Percentiles rank a stretch among this genome's conserved stretches.
These are phyloP conservation scores for Ophiostoma pallidulum DNA, from an alignment of 2,329 filamentous ascomycete species.

Conservation along the genomic window DNA sequence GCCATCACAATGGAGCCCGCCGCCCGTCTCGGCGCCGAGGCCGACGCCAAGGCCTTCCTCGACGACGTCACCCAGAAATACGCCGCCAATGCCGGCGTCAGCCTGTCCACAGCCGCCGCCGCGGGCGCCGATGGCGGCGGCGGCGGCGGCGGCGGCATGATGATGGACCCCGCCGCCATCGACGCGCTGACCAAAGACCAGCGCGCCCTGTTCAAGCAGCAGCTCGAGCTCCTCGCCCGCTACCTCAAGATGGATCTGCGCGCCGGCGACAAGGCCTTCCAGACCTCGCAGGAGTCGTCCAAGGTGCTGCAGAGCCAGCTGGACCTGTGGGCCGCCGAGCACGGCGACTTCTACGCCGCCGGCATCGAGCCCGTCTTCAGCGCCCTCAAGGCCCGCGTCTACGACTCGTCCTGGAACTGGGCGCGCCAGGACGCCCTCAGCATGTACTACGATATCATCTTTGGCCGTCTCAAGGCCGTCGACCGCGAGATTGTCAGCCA, in stretches of 20 bases:
- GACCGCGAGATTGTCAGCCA: constrained; percentile 97
- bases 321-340: constrained; percentile 89
- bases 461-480: constrained; percentile 82
- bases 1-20: constrained; percentile 90
- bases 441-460: constrained; percentile 99
- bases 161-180: constrained; percentile 98
- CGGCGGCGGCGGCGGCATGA: constrained; percentile 77
- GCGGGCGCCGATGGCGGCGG: constrained; percentile 62
- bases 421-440: constrained; percentile 90
- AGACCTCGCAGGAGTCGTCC: constrained; percentile 75
- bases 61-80: constrained; percentile 88
- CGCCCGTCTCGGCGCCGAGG: constrained; percentile 77
- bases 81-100: constrained; percentile 73
- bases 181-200: constrained; percentile 97
- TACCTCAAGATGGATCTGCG: constrained; percentile 97
- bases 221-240: constrained; percentile 86
- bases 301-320: constrained; percentile 84
- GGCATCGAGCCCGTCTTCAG: constrained; percentile 94
- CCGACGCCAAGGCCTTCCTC: constrained; percentile 84
- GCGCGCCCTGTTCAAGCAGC: constrained; percentile 92
- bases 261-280: constrained; percentile 88
- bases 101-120: constrained; percentile 64
- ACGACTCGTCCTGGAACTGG: constrained; percentile 99
- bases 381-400: constrained; percentile 84
- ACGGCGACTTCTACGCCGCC: constrained; percentile 90